Conservation (phyloP, 768 basidiomycete genomes). For the Lactarius akahatsu region DNA sequence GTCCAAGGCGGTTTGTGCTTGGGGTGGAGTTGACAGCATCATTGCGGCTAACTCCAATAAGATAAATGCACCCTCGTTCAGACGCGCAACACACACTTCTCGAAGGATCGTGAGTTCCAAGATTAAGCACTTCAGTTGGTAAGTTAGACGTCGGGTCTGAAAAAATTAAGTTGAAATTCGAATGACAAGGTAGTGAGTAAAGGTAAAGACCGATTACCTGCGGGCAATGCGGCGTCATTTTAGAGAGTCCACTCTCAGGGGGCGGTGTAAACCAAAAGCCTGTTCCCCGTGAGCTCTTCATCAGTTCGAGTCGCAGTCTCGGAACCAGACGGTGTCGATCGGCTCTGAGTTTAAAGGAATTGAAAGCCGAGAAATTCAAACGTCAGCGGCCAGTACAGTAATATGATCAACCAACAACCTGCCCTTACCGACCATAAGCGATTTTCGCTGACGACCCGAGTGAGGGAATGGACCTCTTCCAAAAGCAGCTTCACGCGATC, state of each 20-base stretch:
- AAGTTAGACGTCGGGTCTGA: conserved; percentile 20
- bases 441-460: conserved; percentile 26
- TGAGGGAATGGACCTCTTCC: conserved; percentile 23
- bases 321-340: conserved; percentile 19
- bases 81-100: conserved; percentile 24
- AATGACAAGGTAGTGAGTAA: conserved; percentile 13
- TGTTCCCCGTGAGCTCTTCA: conserved; percentile 24
- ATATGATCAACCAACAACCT: not conserved
- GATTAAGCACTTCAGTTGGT: conserved; percentile 22
- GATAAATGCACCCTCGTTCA: conserved; percentile 23
- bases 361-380: conserved; percentile 17
- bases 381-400: conserved; percentile 19
- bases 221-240: conserved; percentile 25
- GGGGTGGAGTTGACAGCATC: conserved; percentile 27
- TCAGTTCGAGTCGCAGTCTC: conserved; percentile 25
- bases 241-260: conserved; percentile 19
- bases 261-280: conserved; percentile 26
- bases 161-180: conserved; percentile 22
- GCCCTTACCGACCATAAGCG: conserved; percentile 30
- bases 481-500: conserved; percentile 26
- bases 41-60: conserved; percentile 28
- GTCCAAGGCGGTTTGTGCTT: conserved; percentile 12
- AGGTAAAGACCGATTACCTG: conserved; percentile 20
- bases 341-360: conserved; percentile 23
- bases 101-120: conserved; percentile 26